Evolutionary conservation across 345 rosid species (phyloP), one percentile per base, ranked within the genome.

Genomic region (Citrus cavaleriei): DNA sequence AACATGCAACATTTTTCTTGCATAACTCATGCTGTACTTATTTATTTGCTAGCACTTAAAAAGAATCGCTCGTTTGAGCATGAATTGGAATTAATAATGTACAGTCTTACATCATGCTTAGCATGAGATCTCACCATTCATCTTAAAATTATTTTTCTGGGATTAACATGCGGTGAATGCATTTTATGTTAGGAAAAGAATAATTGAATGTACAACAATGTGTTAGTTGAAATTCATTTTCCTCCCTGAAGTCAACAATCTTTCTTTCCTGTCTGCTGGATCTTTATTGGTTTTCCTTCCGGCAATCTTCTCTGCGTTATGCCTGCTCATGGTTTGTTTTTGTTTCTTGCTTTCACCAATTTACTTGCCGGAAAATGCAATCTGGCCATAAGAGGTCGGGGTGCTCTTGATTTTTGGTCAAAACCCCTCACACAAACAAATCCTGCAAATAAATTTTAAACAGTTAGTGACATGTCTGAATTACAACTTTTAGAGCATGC

Each of bases 361-460:
- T 77, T 92, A 83, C 95, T 95, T 32, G 87, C 87, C 12, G 92
- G 80, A 16, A 88, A 89, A 83, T 95, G 99, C 81, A 95, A 81
- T 81, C 99, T 89, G 66, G 89, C 90, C 71, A 78, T 82, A 34
- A 95, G 89, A 30, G 99, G 99, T 24, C 95, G 91, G 12, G 98
- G 97, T 70, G 98, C 97, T 81, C 97, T 80, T 67, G 87, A 76
- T 81, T 85, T 84, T 57, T 79, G 93, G 57, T 95, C 97, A 76
- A 95, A 95, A 18, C 97, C 98, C 74, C 98, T 87, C 66, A 95
- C 97, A 78, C 99, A 95, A 77, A 95, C 94, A 80, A 90, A 93
- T 61, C 98, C 97, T 95, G 88, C 85, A 80, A 30, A 61, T 62
- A 73, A 69, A 78, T 25, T 71, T 78, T 75, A 30, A 71, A 54